These are phyloP conservation scores for Boletus calvinii DNA, from an alignment of 1,284 basidiomycete genomes.

Conservation along the genomic window DNA sequence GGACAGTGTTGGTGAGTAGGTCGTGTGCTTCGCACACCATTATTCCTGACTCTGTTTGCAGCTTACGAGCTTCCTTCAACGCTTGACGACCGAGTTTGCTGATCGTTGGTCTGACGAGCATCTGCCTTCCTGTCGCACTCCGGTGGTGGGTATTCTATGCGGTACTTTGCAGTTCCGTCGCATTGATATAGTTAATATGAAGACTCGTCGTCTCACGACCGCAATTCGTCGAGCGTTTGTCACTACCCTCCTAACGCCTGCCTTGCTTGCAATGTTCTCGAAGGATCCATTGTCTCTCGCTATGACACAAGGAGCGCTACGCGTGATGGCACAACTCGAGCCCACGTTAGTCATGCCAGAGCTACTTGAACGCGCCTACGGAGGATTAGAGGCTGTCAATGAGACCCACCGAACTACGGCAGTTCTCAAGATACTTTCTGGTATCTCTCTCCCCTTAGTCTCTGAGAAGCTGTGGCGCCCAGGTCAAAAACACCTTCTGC, in stretches of 20 bases:
- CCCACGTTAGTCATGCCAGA: constrained; percentile 90
- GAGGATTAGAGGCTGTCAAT: constrained; percentile 90
- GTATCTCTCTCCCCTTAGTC: constrained; percentile 77
- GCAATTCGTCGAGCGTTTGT: constrained; percentile 86
- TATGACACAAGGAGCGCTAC: constrained; percentile 70
- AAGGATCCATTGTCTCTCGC: constrained; percentile 74
- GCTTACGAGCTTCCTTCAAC: constrained; percentile 39
- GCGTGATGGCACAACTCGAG: constrained; percentile 78
- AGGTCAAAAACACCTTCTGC: constrained; percentile 87
- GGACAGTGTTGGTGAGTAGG: constrained; percentile 62
- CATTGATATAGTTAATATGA: constrained; percentile 10
- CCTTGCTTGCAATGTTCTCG: constrained; percentile 93
- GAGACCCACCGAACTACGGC: constrained; percentile 94
- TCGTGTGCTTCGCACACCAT: not conserved
- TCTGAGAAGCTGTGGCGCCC: constrained; percentile 78
- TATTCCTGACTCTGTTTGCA: constrained; percentile 17
- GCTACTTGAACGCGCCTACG: constrained; percentile 88
- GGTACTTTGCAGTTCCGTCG: not conserved
- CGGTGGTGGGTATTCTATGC: constrained; percentile 48
- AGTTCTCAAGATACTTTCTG: constrained; percentile 85
- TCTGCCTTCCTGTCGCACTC: constrained; percentile 77
- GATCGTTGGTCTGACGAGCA: constrained; percentile 86
- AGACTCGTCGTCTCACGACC: constrained; percentile 78
- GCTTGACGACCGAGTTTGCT: constrained; percentile 78
- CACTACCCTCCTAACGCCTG: constrained; percentile 79